Evolutionary conservation across 1,284 basidiomycete species (phyloP), one percentile per base, ranked within the genome.

Genomic region (Ganoderma resinaceum): DNA sequence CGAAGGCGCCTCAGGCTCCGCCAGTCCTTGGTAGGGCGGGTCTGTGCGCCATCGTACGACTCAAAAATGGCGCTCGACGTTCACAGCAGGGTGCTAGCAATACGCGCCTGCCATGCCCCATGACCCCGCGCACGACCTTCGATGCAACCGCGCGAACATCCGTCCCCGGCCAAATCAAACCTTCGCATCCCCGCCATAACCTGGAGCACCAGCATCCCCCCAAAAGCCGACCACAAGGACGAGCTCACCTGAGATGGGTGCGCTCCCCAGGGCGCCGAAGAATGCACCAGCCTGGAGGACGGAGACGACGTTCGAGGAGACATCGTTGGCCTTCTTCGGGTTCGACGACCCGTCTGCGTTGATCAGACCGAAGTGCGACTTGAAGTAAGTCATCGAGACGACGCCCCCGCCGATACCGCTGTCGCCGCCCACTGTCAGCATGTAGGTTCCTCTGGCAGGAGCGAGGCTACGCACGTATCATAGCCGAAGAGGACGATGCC

Each of bases 401-500:
- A 92, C 88, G 43, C 90, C 89, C 40, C 90, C 90, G 38, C 89
- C 90, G 63, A 86, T 80, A 70, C 84, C 82, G 35, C 86, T 87
- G 40, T n/a, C 42, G 6, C 43, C 43, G 43, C 43, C 20, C 43
- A n/a, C 2, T 23, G 20, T 46, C 43, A 46, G 20, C 20, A 20
- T 2, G 18, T 42, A 40, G 62, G 61, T 42, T 23, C 4, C 26
- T 26, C 11, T 38, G 26, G 35, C 37, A 26, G 20, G 33, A 23
- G 53, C 31, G 46, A 26, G 9, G 49, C 43, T 11, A 85, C 88
- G 67, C 76, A 90, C 87, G 86, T 86, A 77, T 92, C 91, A 75
- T 92, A 93, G 75, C 92, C 92, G 74, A 94, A 94, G 16, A 94
- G 81, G 52, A 94, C 82, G 72, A 94, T 93, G 12, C 92, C 93